phyloP scores from a whole-genome alignment of 352 stramenopile genomes.

The Pythium apleroticum region DNA sequence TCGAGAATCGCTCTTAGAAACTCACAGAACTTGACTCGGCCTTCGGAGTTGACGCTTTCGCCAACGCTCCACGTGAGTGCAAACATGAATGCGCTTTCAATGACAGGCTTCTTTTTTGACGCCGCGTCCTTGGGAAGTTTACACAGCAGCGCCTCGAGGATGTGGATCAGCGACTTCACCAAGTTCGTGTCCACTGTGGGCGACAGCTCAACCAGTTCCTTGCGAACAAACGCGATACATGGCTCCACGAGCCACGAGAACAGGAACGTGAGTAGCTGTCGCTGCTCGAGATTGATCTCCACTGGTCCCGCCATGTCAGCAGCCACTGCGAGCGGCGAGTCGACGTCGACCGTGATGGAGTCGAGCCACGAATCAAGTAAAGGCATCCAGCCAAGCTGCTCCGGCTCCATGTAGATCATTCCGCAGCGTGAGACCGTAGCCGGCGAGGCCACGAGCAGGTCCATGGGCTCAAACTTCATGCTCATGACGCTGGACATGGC shows the following conservation, averaged over 20 bases:
- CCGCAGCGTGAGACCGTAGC: slow-evolving; percentile 92
- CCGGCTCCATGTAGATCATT: slow-evolving; percentile 95
- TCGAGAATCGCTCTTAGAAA: slow-evolving; percentile 83
- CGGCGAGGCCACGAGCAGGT: slow-evolving; percentile 92
- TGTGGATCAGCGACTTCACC: slow-evolving; percentile 85
- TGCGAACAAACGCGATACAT: slow-evolving; percentile 86
- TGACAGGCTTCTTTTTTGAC: slow-evolving; percentile 54
- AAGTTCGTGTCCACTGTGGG: slow-evolving; percentile 91
- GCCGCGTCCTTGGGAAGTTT: slow-evolving; percentile 70
- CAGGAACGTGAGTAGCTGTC: slow-evolving; percentile 65
- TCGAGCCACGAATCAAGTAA: slow-evolving; percentile 91
- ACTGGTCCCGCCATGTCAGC: slow-evolving; percentile 42
- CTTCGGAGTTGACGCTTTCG: slow-evolving; percentile 73
- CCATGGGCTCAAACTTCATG: slow-evolving; percentile 96
- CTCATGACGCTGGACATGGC: slow-evolving; percentile 94
- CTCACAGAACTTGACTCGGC: slow-evolving; percentile 70
- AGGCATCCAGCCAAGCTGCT: slow-evolving; percentile 89
- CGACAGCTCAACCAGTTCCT: slow-evolving; percentile 83
- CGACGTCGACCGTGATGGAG: slow-evolving; percentile 38
- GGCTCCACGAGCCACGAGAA: slow-evolving; percentile 90
- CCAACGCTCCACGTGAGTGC: slow-evolving; percentile 91
- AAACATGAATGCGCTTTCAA: slow-evolving; percentile 91
- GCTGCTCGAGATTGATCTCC: slow-evolving; percentile 78
- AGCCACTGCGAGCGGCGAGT: slow-evolving; percentile 4
- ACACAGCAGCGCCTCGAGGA: slow-evolving; percentile 78